Percentiles rank a stretch among this genome's conserved stretches.
Conservation (phyloP, 495 filamentous ascomycete species). For the Talaromyces stipitatus region DNA sequence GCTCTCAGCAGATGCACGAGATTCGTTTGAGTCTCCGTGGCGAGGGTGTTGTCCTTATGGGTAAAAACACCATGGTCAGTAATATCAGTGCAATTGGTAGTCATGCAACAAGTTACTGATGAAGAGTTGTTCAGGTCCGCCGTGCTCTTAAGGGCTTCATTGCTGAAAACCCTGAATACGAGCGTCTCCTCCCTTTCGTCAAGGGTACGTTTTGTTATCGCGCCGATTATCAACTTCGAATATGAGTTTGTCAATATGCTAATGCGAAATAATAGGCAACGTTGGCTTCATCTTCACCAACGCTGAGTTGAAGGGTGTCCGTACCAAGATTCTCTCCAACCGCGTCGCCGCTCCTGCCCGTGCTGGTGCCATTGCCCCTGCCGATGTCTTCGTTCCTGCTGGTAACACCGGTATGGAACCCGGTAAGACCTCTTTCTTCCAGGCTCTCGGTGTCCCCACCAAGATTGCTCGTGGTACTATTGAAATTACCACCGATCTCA, state of each 20-base stretch:
- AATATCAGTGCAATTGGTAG: background rate
- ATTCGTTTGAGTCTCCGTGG: slow-evolving; percentile 84
- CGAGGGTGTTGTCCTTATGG: slow-evolving; percentile 93
- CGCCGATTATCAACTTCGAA: background rate
- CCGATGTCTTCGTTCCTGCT: slow-evolving; percentile 84
- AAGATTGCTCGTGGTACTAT: slow-evolving; percentile 99
- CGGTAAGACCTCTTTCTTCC: slow-evolving; percentile 99
- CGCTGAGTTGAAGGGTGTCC: slow-evolving; percentile 79
- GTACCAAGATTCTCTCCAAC: slow-evolving; percentile 91
- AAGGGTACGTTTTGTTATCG: slow-evolving; percentile 46
- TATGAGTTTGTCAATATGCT: background rate
- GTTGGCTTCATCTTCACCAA: slow-evolving; percentile 99
- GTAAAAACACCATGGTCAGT: slow-evolving; percentile 98
- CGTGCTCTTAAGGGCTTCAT: slow-evolving; percentile 97
- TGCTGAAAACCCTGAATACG: slow-evolving; percentile 85
- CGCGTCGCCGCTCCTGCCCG: slow-evolving; percentile 94
- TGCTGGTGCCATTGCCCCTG: slow-evolving; percentile 90
- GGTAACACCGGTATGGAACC: slow-evolving; percentile 99
- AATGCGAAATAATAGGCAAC: slow-evolving; percentile 50
- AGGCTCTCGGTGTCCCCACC: slow-evolving; percentile 99
- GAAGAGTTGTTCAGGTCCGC: slow-evolving; percentile 55
- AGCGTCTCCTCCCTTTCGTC: slow-evolving; percentile 91
- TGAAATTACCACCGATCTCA: slow-evolving; percentile 97
- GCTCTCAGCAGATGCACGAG: slow-evolving; percentile 99
- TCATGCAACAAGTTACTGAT: slow-evolving; percentile 5